Conservation (phyloP, 306 rosid species). For the Trifolium pratense region DNA sequence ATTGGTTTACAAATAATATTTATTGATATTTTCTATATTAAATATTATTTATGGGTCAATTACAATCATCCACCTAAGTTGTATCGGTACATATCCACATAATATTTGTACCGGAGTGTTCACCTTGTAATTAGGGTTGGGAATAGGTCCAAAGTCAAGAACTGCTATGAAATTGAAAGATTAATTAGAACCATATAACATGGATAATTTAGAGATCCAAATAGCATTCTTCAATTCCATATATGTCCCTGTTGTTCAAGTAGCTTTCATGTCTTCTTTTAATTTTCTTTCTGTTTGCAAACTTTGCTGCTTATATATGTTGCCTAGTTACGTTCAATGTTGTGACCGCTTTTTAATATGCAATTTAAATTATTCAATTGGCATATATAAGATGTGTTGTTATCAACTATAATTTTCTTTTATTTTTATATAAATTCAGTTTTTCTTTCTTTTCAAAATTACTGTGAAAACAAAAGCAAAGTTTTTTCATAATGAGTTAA, state of each 20-base stretch:
- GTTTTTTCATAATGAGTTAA: constrained; percentile 19
- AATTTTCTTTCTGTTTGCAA: constrained; percentile 6
- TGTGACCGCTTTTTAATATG: constrained; percentile 8
- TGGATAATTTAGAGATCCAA: constrained; percentile 8
- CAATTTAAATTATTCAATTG: constrained; percentile 4
- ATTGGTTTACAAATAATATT: no score
- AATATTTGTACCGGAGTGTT: no score
- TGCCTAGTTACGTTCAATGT: constrained; percentile 28
- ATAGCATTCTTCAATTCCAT: constrained; percentile 16
- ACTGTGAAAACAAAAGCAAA: constrained; percentile 5
- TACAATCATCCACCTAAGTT: no score
- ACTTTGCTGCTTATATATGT: constrained; percentile 15
- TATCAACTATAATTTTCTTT: neutral
- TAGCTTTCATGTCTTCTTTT: constrained; percentile 28
- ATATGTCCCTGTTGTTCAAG: constrained; percentile 28
- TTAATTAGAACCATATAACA: neutral
- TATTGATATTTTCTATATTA: no score
- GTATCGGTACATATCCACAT: no score
- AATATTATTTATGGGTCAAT: no score
- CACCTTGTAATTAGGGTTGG: no score
- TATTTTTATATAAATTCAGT: neutral
- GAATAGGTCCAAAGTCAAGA: no score
- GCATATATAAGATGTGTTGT: constrained; percentile 1
- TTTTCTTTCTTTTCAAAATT: constrained; percentile 1
- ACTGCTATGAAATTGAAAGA: no score